phyloP scores from a whole-genome alignment of 257 asterid species.

The Buddleja alternifolia region DNA sequence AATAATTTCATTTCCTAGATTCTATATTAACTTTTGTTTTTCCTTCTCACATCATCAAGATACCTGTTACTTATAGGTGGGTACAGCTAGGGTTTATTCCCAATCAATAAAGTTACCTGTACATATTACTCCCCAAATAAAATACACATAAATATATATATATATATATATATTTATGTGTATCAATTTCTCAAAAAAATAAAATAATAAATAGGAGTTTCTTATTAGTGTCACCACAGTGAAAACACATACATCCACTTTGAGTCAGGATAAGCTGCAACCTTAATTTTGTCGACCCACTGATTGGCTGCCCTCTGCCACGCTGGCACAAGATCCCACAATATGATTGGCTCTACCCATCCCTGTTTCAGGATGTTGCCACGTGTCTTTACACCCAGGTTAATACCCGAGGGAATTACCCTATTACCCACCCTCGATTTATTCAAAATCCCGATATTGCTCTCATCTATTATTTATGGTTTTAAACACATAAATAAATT shows the following conservation, averaged over 20 bases:
- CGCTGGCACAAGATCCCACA: slow-evolving; percentile 74
- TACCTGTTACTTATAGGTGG: slow-evolving; percentile 13
- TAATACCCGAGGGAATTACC: slow-evolving; percentile 42
- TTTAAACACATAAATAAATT: slow-evolving; percentile 17
- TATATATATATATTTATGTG: too few species aligned
- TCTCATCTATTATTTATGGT: slow-evolving; percentile 31
- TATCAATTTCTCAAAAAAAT: too few species aligned
- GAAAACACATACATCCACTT: slow-evolving; percentile 45
- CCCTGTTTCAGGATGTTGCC: slow-evolving; percentile 29
- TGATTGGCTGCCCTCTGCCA: slow-evolving; percentile 76
- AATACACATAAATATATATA: background rate
- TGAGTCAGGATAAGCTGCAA: slow-evolving; percentile 44
- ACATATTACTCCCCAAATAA: background rate
- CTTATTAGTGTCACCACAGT: slow-evolving; percentile 25
- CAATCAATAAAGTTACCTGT: slow-evolving; percentile 4
- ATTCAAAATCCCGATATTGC: slow-evolving; percentile 80
- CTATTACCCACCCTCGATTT: slow-evolving; percentile 69
- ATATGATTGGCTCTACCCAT: slow-evolving; percentile 63
- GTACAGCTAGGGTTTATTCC: slow-evolving; percentile 23
- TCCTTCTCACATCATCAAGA: slow-evolving; percentile 8
- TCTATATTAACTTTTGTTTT: too few species aligned
- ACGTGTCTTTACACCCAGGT: slow-evolving; percentile 34
- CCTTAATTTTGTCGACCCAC: slow-evolving; percentile 87
- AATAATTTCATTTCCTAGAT: too few species aligned
- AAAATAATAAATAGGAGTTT: too few species aligned